These are phyloP conservation scores for Asclepias syriaca DNA, from an alignment of 257 asterid genomes.

Conservation along the genomic window DNA sequence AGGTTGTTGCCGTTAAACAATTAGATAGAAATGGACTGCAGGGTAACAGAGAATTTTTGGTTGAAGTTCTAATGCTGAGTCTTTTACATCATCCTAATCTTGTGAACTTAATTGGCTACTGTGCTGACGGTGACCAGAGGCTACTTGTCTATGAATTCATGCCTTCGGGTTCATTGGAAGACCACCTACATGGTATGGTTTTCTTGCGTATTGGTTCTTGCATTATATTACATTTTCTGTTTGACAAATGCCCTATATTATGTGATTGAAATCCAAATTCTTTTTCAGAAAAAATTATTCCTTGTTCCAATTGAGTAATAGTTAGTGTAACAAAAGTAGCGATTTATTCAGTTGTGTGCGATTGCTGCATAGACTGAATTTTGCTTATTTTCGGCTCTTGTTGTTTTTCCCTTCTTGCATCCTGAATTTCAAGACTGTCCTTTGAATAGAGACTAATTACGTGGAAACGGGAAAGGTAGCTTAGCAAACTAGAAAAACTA, in stretches of 20 bases:
- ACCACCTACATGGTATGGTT: slow-evolving; percentile 86
- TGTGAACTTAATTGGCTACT: slow-evolving; percentile 85
- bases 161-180: slow-evolving; percentile 98
- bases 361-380: background rate
- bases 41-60: slow-evolving; percentile 95
- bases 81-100: slow-evolving; percentile 94
- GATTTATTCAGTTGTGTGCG: background rate
- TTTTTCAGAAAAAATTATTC: background rate
- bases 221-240: background rate
- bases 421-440: background rate
- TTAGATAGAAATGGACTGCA: slow-evolving; percentile 97
- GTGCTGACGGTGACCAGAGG: slow-evolving; percentile 99
- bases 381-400: background rate
- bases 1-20: slow-evolving; percentile 95
- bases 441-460: background rate
- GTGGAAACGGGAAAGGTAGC: background rate
- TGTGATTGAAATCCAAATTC: background rate
- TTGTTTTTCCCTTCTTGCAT: background rate
- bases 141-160: slow-evolving; percentile 95
- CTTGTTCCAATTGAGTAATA: background rate
- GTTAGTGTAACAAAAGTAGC: background rate
- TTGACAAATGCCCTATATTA: background rate
- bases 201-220: slow-evolving; percentile 3
- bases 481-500: background rate
- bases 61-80: slow-evolving; percentile 98